A percentile compares a stretch with the other conserved stretches of the same genome.
Evolutionary conservation across 2,329 filamentous ascomycete genomes (phyloP).

Genomic region (Elsinoe australis): DNA sequence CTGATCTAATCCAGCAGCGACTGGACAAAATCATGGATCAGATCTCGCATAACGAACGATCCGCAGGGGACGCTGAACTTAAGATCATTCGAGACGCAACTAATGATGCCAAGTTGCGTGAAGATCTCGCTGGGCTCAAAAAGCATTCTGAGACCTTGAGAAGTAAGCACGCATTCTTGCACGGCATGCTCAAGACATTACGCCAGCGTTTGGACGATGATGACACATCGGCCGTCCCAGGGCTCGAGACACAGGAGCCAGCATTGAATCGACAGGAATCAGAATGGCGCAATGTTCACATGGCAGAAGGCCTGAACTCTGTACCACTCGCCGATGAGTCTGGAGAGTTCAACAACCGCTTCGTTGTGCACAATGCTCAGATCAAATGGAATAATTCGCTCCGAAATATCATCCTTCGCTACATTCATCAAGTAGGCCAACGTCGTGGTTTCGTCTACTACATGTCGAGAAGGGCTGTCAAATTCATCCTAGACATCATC

Average conservation of each 20-base stretch:
- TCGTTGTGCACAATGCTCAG: slow-evolving; percentile 95
- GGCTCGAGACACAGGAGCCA: slow-evolving; percentile 38
- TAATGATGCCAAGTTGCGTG: slow-evolving; percentile 43
- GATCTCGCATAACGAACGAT: slow-evolving; percentile 63
- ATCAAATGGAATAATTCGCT: slow-evolving; percentile 97
- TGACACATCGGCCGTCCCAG: slow-evolving; percentile 41
- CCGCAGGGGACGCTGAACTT: slow-evolving; percentile 68
- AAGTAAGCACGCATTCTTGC: slow-evolving; percentile 52
- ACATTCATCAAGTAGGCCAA: slow-evolving; percentile 95
- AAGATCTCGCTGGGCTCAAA: slow-evolving; percentile 49
- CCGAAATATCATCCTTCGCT: slow-evolving; percentile 91
- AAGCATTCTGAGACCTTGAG: slow-evolving; percentile 51
- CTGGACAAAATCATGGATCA: slow-evolving; percentile 72
- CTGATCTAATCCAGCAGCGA: slow-evolving; percentile 72
- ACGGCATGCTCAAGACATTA: slow-evolving; percentile 50
- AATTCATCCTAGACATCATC: slow-evolving; percentile 96
- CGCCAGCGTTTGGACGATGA: slow-evolving; percentile 52
- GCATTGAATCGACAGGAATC: slow-evolving; percentile 30
- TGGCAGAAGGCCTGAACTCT: slow-evolving; percentile 50
- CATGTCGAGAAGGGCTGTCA: slow-evolving; percentile 87
- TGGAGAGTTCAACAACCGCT: slow-evolving; percentile 95
- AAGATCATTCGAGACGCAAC: slow-evolving; percentile 39
- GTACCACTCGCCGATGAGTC: slow-evolving; percentile 71
- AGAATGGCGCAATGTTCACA: slow-evolving; percentile 19
- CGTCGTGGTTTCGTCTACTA: slow-evolving; percentile 96